These are phyloP conservation scores for Diaporthe nobilis DNA, from an alignment of 2,329 filamentous ascomycete genomes.

Conservation along the genomic window DNA sequence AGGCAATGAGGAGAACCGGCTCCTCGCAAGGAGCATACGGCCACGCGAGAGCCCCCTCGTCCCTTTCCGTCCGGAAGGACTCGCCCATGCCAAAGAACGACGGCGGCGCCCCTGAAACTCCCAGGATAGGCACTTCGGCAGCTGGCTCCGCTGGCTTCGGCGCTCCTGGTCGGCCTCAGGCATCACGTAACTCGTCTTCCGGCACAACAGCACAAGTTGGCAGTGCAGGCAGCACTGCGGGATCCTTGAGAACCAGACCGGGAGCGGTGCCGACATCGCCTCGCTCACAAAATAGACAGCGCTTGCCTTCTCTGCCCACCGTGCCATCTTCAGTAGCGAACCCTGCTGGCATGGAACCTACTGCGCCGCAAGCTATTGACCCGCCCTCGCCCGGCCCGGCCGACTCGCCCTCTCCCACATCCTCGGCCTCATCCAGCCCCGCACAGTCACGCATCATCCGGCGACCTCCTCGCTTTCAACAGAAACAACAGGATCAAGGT, in stretches of 20 bases:
- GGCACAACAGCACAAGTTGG: constrained; percentile 55
- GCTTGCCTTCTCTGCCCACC: constrained; percentile 63
- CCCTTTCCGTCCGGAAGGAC: constrained; percentile 71
- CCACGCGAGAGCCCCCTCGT: constrained; percentile 63
- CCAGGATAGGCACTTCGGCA: constrained; percentile 54
- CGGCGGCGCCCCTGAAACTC: constrained; percentile 58
- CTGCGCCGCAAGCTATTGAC: constrained; percentile 48
- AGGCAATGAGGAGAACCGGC: constrained; percentile 65
- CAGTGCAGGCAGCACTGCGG: constrained; percentile 34
- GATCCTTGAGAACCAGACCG: constrained; percentile 47
- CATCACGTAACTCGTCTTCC: constrained; percentile 64
- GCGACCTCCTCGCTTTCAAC: constrained; percentile 66
- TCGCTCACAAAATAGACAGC: constrained; percentile 53
- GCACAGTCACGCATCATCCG: constrained; percentile 73
- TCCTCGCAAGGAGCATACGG: constrained; percentile 53
- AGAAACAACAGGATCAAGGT: constrained; percentile 43
- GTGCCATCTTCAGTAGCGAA: constrained; percentile 46
- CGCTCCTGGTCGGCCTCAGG: constrained; percentile 56
- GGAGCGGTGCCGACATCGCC: constrained; percentile 41
- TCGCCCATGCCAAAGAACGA: constrained; percentile 67
- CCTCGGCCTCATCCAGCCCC: constrained; percentile 57
- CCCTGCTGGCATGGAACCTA: constrained; percentile 41
- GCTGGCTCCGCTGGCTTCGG: neutral
- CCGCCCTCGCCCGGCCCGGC: constrained; percentile 58
- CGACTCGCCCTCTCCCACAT: constrained; percentile 55